phyloP scores from a whole-genome alignment of 768 basidiomycete species.

The Pulveroboletus sp. region DNA sequence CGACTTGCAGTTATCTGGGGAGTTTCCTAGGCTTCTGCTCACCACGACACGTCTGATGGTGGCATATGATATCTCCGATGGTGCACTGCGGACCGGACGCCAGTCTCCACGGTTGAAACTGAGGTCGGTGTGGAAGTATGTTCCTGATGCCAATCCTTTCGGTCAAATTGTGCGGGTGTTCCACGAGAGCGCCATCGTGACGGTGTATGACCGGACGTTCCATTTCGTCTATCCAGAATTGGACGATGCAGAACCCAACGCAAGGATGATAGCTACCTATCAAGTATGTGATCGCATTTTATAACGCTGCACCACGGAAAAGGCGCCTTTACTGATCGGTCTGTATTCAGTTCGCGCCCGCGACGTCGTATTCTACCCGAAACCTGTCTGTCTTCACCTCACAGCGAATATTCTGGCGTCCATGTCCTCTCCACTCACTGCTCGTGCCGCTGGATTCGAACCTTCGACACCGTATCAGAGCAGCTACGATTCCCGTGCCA shows the following conservation, averaged over 20 bases:
- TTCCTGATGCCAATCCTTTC: constrained; percentile 22
- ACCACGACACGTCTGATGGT: constrained; percentile 27
- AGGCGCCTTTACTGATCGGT: background rate
- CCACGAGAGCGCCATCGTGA: constrained; percentile 24
- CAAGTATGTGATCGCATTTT: constrained; percentile 7
- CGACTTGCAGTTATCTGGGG: constrained; percentile 25
- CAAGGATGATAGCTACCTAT: constrained; percentile 15
- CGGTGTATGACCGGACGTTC: constrained; percentile 22
- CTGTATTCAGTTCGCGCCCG: constrained; percentile 15
- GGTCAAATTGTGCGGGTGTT: constrained; percentile 27
- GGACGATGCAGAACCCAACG: constrained; percentile 12
- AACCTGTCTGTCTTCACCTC: constrained; percentile 21
- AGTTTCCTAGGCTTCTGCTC: constrained; percentile 20
- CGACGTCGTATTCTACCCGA: constrained; percentile 12
- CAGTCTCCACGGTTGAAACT: constrained; percentile 11
- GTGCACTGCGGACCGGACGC: constrained; percentile 5
- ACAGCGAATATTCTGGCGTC: constrained; percentile 27
- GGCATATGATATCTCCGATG: constrained; percentile 26
- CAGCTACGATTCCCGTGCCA: constrained; percentile 16
- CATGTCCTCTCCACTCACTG: constrained; percentile 8
- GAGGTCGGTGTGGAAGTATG: constrained; percentile 15
- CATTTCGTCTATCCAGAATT: constrained; percentile 26
- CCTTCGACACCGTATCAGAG: constrained; percentile 15
- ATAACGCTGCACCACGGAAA: background rate
- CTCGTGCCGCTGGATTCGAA: constrained; percentile 4